Evolutionary conservation across 148 eudicot genomes (phyloP), one percentile per base, ranked within the genome.

Genomic region (Euryodendron excelsum): DNA sequence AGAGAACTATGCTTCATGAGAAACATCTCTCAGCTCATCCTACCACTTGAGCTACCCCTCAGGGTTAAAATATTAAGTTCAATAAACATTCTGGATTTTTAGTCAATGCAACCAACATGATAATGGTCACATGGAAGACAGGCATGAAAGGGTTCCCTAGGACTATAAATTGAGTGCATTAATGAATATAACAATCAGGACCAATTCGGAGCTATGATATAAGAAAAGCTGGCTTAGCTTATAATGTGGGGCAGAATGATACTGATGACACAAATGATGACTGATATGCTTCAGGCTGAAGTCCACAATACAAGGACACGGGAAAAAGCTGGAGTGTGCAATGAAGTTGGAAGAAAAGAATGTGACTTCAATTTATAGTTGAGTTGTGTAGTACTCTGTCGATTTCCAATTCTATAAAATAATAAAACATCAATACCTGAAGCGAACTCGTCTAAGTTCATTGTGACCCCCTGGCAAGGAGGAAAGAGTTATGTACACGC

Each of bases 381-480:
- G 68, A 55, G 56, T 61, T 45, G 44, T 28, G 7, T 25, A 45
- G 48, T 21, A 69, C 12, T 33, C 20, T 61, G 48, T 52, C 58
- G 17, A 64, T 73, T 63, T 31, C 48, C 12, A 34, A 37, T 55
- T 47, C 11, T 10, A 41, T 50, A 64, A 33, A 12, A 66, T 14
- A 61, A 37, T 58, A 48, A 73, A 56, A 68, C 12, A 74, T 58
- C 60, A 59, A 41, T 94, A 95, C 99, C 99, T 96, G 98, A 96
- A 96, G 65, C 98, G 94, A 81, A 96, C 94, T 45, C 98, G 91
- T 84, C 79, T 90, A 68, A 96, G 97, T 83, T 93, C 99, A 75
- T 87, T 88, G 55, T 74, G 86, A 23, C 97, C 98, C 18, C 89
- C 90, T 7, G 92, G 89, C 78, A 90, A 90, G 72, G 97, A 82